Evolutionary conservation across 108 stramenopile genomes (phyloP).

Genomic region (Skeletonema costatum): DNA sequence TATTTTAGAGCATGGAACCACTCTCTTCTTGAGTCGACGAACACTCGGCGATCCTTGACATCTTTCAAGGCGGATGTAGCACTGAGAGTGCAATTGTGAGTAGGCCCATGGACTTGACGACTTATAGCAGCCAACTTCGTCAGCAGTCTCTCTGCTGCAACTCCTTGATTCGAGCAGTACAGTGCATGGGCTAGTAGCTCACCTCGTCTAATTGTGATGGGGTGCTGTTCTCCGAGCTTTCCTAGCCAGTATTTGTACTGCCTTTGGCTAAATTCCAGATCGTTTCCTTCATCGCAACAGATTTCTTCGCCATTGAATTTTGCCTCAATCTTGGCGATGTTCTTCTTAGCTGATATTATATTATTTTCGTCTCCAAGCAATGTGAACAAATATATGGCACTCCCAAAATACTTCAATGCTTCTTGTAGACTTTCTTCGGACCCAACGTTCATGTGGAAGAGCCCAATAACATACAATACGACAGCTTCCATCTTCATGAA

Average conservation of each 20-base stretch:
- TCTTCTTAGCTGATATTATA: neutral
- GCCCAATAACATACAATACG: neutral
- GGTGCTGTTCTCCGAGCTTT: neutral
- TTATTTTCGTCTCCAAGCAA: neutral
- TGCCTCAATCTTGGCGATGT: neutral
- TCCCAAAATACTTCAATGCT: slow-evolving; percentile 4
- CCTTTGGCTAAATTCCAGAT: neutral
- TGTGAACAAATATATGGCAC: neutral
- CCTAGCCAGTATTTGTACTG: neutral
- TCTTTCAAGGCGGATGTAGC: neutral
- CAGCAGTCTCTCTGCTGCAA: slow-evolving; percentile 1
- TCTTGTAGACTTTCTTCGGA: neutral
- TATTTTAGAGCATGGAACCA: neutral
- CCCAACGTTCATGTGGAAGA: neutral
- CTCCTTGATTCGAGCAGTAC: neutral
- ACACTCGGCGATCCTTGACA: neutral
- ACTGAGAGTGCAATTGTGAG: neutral
- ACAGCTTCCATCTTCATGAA: slow-evolving; percentile 1
- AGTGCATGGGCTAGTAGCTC: neutral
- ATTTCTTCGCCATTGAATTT: neutral
- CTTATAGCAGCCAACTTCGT: neutral
- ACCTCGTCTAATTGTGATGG: neutral
- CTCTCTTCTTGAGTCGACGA: neutral
- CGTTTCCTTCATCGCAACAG: neutral
- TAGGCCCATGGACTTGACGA: neutral